Conservation (phyloP, 306 rosid species). For the Ochetophila trinervis region DNA sequence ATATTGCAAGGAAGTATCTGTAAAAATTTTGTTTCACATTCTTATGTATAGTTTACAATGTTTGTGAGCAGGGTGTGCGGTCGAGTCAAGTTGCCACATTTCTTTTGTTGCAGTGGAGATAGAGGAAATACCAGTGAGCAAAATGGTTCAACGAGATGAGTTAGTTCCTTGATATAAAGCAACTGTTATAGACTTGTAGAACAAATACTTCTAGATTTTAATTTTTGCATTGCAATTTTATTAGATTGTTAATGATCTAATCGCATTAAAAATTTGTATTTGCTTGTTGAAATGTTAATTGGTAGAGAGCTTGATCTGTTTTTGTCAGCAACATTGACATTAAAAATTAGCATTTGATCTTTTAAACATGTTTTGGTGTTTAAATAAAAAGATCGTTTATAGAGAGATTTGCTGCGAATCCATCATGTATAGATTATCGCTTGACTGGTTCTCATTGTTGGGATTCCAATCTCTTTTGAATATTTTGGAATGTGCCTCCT, state of each 20-base stretch:
- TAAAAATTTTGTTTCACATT: too few relatives aligned
- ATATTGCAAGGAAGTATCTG: not conserved
- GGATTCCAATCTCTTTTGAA: too few relatives aligned
- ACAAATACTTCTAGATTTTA: not conserved
- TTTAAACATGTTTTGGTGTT: too few relatives aligned
- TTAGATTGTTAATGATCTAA: not conserved
- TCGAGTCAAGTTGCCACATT: slow-evolving; percentile 57
- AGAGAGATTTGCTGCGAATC: too few relatives aligned
- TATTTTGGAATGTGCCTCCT: too few relatives aligned
- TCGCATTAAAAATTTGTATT: not conserved
- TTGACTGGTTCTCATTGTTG: too few relatives aligned
- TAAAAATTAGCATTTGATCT: too few relatives aligned
- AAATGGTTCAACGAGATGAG: slow-evolving; percentile 31
- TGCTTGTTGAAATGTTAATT: not conserved
- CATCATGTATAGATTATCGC: too few relatives aligned
- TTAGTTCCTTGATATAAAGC: not conserved
- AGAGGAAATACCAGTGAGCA: slow-evolving; percentile 31
- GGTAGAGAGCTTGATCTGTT: not conserved
- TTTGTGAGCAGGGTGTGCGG: slow-evolving; percentile 44
- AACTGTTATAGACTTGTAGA: not conserved
- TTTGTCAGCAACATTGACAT: not conserved
- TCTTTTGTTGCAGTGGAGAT: slow-evolving; percentile 55
- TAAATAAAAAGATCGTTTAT: too few relatives aligned
- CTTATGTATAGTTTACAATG: not conserved
- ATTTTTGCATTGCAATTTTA: not conserved